Percentiles rank a stretch among this genome's conserved stretches.
These are phyloP conservation scores for Lolium perenne DNA, from an alignment of 176 grass and related monocot genomes.

Conservation along the genomic window DNA sequence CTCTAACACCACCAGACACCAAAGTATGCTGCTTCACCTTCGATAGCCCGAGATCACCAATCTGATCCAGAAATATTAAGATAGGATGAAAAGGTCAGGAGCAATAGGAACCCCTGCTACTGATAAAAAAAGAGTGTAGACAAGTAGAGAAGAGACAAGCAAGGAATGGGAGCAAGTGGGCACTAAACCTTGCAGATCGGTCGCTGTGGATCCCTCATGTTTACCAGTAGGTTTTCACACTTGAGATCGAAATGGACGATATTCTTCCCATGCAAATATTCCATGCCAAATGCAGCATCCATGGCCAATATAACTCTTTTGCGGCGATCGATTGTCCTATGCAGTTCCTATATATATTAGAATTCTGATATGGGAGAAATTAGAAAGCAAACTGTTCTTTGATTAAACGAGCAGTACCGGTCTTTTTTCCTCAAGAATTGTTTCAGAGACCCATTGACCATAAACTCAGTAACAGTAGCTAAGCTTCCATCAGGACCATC, in stretches of 20 bases:
- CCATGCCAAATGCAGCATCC: constrained; percentile 99
- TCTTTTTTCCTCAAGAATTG: constrained; percentile 97
- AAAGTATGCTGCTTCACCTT: constrained; percentile 98
- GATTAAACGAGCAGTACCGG: constrained; percentile 56
- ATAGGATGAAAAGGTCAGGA: constrained; percentile 32
- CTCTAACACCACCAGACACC: constrained; percentile 96
- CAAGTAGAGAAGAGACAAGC: constrained; percentile 1
- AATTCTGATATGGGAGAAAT: constrained; percentile 28
- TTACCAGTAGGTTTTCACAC: constrained; percentile 95
- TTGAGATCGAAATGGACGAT: constrained; percentile 99
- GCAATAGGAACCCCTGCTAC: not conserved
- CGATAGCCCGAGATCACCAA: constrained; percentile 96
- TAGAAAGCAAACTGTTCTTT: constrained; percentile 26
- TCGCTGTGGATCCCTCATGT: constrained; percentile 94
- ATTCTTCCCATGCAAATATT: constrained; percentile 97
- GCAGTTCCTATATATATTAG: constrained; percentile 29
- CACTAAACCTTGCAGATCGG: constrained; percentile 87
- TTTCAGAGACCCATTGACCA: constrained; percentile 99
- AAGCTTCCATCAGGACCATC: constrained; percentile 90
- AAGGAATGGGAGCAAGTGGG: not conserved
- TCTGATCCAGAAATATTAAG: constrained; percentile 59
- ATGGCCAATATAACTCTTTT: constrained; percentile 97
- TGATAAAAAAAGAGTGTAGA: not conserved
- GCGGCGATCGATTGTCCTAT: constrained; percentile 92
- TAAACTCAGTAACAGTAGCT: constrained; percentile 96